phyloP scores from a whole-genome alignment of 805 yeast species.

The Millerozyma miso region DNA sequence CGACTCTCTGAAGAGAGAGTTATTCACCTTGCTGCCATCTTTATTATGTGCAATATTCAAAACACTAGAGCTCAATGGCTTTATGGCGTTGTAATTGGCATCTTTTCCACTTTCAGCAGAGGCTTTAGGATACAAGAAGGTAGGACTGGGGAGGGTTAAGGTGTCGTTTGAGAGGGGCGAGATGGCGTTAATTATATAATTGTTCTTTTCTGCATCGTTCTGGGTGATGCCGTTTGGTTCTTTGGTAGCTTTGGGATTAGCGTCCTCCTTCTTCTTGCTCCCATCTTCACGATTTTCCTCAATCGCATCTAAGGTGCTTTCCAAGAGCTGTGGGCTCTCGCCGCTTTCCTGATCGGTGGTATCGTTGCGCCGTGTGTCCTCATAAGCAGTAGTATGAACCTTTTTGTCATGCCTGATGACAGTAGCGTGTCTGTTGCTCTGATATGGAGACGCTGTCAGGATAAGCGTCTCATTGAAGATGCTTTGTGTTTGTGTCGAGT shows the following conservation, averaged over 20 bases:
- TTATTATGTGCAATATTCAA: neutral
- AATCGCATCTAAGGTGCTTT: neutral
- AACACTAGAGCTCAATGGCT: neutral
- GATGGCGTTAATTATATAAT: slow-evolving; percentile 2
- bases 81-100: neutral
- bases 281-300: neutral
- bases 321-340: neutral
- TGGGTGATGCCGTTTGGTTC: neutral
- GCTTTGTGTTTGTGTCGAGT: slow-evolving; percentile 12
- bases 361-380: neutral
- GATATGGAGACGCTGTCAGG: slow-evolving; percentile 10
- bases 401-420: slow-evolving; percentile 2
- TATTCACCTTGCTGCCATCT: neutral
- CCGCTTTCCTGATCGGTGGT: neutral
- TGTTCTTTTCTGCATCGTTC: neutral
- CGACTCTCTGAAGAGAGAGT: neutral
- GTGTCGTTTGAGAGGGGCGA: slow-evolving; percentile 5
- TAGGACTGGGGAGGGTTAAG: neutral
- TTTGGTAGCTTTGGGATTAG: neutral
- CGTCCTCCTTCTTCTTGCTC: neutral
- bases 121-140: neutral
- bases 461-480: slow-evolving; percentile 14
- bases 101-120: neutral
- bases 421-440: slow-evolving; percentile 5
- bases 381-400: neutral